A percentile compares a stretch with the other conserved stretches of the same genome.
Conservation (phyloP, 768 basidiomycete genomes). For the Hericium coralloides region DNA sequence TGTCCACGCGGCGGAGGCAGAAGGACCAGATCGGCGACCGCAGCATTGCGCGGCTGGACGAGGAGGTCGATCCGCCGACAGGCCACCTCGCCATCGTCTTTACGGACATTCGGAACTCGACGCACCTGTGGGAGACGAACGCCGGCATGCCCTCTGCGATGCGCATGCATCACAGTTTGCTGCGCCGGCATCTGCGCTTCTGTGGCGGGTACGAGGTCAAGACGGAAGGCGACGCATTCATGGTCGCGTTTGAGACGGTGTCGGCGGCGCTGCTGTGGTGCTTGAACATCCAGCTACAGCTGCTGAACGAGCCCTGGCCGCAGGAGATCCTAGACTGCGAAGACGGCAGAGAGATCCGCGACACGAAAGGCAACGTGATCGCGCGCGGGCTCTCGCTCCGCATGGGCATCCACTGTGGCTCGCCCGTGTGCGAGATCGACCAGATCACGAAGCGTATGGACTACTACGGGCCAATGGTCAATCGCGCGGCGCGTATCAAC, state of each 20-base stretch:
- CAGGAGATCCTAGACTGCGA: slow-evolving; percentile 87
- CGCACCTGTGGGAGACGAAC: slow-evolving; percentile 93
- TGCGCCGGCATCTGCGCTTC: slow-evolving; percentile 76
- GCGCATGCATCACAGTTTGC: slow-evolving; percentile 77
- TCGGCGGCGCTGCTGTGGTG: slow-evolving; percentile 87
- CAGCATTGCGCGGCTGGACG: slow-evolving; percentile 52
- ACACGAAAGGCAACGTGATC: slow-evolving; percentile 56
- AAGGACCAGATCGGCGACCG: slow-evolving; percentile 51
- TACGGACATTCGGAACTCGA: slow-evolving; percentile 97
- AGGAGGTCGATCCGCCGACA: slow-evolving; percentile 74
- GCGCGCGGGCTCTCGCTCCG: slow-evolving; percentile 87
- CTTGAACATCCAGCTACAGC: slow-evolving; percentile 73
- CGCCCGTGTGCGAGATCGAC: slow-evolving; percentile 84
- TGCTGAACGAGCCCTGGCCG: slow-evolving; percentile 84
- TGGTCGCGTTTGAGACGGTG: slow-evolving; percentile 93
- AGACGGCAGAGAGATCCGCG: slow-evolving; percentile 76
- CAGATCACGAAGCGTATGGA: slow-evolving; percentile 84
- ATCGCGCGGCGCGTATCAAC: slow-evolving; percentile 81
- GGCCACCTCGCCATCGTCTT: slow-evolving; percentile 92
- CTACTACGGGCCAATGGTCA: slow-evolving; percentile 95
- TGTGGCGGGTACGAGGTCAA: slow-evolving; percentile 99
- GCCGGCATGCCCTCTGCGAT: slow-evolving; percentile 92
- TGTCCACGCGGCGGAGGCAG: slow-evolving; percentile 20
- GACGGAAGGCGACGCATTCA: slow-evolving; percentile 98
- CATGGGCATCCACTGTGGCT: slow-evolving; percentile 95